Percentiles rank a stretch among this genome's conserved stretches.
Conservation (phyloP, 1,139 yeast species). For the Blastobotrys illinoisensis region DNA sequence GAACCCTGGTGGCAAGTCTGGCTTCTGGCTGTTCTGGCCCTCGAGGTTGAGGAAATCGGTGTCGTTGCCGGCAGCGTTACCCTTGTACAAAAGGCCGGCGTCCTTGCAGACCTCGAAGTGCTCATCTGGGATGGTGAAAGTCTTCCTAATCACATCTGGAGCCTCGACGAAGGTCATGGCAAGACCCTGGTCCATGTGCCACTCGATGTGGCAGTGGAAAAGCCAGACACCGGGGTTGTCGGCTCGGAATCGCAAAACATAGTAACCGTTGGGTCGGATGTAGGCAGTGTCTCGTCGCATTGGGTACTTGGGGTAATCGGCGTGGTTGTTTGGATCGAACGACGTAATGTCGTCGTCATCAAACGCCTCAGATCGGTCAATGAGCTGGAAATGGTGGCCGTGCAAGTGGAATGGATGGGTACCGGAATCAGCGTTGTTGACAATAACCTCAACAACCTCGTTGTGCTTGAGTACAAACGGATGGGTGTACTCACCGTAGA, state of each 20-base stretch:
- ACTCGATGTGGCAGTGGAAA: conserved; percentile 92
- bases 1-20: conserved; percentile 74
- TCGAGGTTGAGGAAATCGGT: conserved; percentile 56
- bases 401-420: conserved; percentile 87
- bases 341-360: conserved; percentile 45
- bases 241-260: conserved; percentile 61
- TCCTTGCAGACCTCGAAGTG: conserved; percentile 58
- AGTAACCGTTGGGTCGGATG: conserved; percentile 63
- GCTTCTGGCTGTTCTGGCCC: conserved; percentile 66
- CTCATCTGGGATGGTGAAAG: conserved; percentile 46
- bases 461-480: conserved; percentile 63
- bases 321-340: conserved; percentile 46
- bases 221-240: conserved; percentile 90
- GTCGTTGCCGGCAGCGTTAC: conserved; percentile 85
- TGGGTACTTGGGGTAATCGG: conserved; percentile 55
- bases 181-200: conserved; percentile 89
- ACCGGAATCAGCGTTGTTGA: conserved; percentile 70
- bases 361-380: conserved; percentile 49
- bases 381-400: conserved; percentile 70
- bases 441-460: conserved; percentile 55
- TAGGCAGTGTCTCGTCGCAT: conserved; percentile 64
- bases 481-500: conserved; percentile 81
- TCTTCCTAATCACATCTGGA: conserved; percentile 50
- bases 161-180: conserved; percentile 73
- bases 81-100: conserved; percentile 45